phyloP scores from a whole-genome alignment of 2,329 filamentous ascomycete genomes.

The Fusarium anguioides region DNA sequence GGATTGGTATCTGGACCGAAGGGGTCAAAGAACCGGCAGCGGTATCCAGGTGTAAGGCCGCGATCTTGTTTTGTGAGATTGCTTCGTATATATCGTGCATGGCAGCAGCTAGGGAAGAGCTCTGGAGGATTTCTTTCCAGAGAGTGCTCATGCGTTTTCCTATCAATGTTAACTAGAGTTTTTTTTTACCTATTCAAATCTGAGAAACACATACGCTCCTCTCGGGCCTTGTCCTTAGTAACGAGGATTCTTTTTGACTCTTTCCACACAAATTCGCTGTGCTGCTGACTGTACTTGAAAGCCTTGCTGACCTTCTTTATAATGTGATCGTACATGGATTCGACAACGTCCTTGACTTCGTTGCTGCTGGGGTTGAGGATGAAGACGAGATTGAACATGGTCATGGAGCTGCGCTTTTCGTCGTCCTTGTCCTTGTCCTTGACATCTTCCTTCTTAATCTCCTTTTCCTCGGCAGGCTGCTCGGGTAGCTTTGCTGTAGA shows the following conservation, averaged over 20 bases:
- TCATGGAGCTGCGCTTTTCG: constrained; percentile 78
- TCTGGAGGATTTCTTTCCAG: constrained; percentile 77
- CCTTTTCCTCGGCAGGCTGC: constrained; percentile 43
- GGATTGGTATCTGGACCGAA: constrained; percentile 72
- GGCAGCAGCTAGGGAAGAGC: constrained; percentile 82
- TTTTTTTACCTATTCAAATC: background rate
- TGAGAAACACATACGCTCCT: constrained; percentile 62
- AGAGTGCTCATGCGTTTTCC: constrained; percentile 71
- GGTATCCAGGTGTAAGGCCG: constrained; percentile 80
- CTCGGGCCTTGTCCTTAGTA: constrained; percentile 84
- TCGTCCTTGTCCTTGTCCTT: constrained; percentile 55
- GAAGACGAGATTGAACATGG: constrained; percentile 98
- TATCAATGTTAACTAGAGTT: constrained; percentile 42
- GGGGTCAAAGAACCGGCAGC: constrained; percentile 67
- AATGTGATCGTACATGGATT: constrained; percentile 85
- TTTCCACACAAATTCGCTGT: constrained; percentile 89
- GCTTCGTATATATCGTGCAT: constrained; percentile 85
- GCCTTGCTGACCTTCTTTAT: constrained; percentile 93
- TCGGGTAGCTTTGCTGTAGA: constrained; percentile 44
- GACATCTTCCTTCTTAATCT: constrained; percentile 46
- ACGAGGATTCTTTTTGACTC: constrained; percentile 86
- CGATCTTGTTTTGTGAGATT: constrained; percentile 86
- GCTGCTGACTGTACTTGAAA: constrained; percentile 91
- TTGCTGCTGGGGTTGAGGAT: constrained; percentile 83
- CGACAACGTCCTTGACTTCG: constrained; percentile 79